Conservation (phyloP, 306 rosid species). For the Begonia masoniana region DNA sequence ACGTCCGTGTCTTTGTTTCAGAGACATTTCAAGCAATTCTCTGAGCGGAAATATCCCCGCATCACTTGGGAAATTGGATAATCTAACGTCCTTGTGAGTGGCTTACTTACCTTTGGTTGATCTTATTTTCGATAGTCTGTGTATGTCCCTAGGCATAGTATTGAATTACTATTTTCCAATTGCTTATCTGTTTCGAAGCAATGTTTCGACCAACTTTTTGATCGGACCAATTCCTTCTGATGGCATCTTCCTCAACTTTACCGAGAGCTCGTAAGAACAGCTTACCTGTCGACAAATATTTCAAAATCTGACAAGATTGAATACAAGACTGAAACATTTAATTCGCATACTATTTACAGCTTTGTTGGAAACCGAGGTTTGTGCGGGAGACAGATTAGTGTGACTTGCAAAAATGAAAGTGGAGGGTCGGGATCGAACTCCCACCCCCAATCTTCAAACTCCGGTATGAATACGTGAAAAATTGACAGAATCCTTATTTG, state of each 20-base stretch:
- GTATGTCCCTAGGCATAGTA: too few species aligned
- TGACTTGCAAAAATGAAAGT: constrained; percentile 57
- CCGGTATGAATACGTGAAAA: constrained; percentile 25
- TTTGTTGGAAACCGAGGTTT: constrained; percentile 88
- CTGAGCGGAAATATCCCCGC: constrained; percentile 72
- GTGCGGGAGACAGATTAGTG: constrained; percentile 63
- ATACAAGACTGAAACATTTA: too few species aligned
- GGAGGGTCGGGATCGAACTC: constrained; percentile 27
- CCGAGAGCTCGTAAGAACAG: constrained; percentile 71
- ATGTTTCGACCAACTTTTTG: constrained; percentile 84
- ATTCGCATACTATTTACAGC: constrained; percentile 28
- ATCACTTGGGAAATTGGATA: constrained; percentile 69
- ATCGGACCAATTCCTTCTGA: constrained; percentile 85
- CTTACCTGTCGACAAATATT: constrained; percentile 9
- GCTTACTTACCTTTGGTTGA: constrained; percentile 10
- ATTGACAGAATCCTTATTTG: not conserved
- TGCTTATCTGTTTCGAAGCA: constrained; percentile 31
- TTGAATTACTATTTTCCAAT: not conserved
- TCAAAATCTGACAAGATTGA: constrained; percentile 1
- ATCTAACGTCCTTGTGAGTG: constrained; percentile 56
- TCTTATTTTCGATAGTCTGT: not conserved
- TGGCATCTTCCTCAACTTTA: constrained; percentile 65
- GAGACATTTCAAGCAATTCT: constrained; percentile 91
- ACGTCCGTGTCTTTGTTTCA: constrained; percentile 16
- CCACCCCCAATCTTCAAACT: constrained; percentile 24